Conservation (phyloP, 495 filamentous ascomycete genomes). For the Talaromyces borbonicus region DNA sequence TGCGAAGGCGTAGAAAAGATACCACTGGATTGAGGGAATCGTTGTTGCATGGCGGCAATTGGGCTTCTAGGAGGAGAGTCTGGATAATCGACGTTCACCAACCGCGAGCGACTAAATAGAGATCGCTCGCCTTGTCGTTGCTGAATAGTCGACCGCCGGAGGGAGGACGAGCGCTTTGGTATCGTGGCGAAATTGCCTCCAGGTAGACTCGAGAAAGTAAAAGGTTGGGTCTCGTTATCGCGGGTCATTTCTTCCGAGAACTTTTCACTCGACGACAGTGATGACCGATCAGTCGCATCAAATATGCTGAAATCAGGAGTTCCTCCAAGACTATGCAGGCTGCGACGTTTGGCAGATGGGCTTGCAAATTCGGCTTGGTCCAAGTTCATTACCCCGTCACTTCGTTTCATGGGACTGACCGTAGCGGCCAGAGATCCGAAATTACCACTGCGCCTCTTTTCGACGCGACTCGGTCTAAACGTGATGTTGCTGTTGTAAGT, state of each 20-base stretch:
- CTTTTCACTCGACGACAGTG: conserved; percentile 1
- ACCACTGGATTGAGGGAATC: conserved; percentile 65
- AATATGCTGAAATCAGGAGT: conserved; percentile 62
- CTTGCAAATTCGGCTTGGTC: conserved; percentile 69
- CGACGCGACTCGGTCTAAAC: conserved; percentile 20
- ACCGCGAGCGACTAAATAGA: conserved; percentile 41
- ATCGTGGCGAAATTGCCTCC: conserved; percentile 35
- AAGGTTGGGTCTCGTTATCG: conserved; percentile 17
- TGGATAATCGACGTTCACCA: conserved; percentile 19
- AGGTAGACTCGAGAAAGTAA: conserved; percentile 17
- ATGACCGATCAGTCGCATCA: conserved; percentile 27
- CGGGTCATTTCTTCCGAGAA: conserved; percentile 9
- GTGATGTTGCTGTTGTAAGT: neutral
- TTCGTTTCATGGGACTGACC: conserved; percentile 85
- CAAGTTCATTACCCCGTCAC: conserved; percentile 79
- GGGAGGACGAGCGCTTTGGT: conserved; percentile 51
- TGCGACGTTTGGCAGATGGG: conserved; percentile 78
- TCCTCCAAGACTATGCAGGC: conserved; percentile 58
- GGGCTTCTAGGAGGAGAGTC: conserved; percentile 18
- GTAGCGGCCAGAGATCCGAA: conserved; percentile 43
- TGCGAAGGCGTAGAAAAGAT: conserved; percentile 49
- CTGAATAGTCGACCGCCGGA: conserved; percentile 79
- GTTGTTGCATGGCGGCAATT: conserved; percentile 42
- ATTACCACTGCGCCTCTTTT: conserved; percentile 39
- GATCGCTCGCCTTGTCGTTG: conserved; percentile 62